These are phyloP conservation scores for Mycena alexandri DNA, from an alignment of 768 basidiomycete species.

Conservation along the genomic window DNA sequence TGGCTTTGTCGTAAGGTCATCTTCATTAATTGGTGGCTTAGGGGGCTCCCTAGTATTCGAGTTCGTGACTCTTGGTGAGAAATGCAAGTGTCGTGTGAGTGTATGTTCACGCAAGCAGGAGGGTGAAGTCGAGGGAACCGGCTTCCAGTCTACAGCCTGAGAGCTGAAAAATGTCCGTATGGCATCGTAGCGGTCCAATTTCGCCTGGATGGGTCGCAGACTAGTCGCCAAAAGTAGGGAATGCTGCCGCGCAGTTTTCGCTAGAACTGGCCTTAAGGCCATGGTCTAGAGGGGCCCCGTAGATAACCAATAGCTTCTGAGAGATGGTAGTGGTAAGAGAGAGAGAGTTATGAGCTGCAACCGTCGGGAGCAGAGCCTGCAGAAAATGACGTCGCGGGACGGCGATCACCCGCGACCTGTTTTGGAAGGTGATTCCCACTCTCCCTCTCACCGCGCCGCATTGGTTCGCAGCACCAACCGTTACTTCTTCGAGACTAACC, in stretches of 20 bases:
- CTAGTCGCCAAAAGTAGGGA: constrained; percentile 8
- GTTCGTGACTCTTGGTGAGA: constrained; percentile 27
- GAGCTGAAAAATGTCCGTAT: constrained; percentile 71
- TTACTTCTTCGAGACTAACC: no score
- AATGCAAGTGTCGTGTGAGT: constrained; percentile 28
- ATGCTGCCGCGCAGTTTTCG: constrained; percentile 17
- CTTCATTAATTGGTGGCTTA: constrained; percentile 31
- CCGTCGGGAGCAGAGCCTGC: background rate
- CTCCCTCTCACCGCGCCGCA: no score
- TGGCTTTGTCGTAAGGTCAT: constrained; percentile 24
- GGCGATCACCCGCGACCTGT: no score
- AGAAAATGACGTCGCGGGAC: no score
- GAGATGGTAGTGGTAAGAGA: background rate
- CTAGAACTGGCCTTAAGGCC: constrained; percentile 23
- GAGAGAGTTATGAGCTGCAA: background rate
- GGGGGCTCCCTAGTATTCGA: constrained; percentile 8
- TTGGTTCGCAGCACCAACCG: no score
- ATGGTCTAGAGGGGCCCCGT: background rate
- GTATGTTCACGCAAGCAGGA: constrained; percentile 5
- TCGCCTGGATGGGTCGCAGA: constrained; percentile 39
- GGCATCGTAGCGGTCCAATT: constrained; percentile 67
- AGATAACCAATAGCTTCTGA: background rate
- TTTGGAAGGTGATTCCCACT: no score
- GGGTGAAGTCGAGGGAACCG: background rate
- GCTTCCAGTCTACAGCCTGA: constrained; percentile 39